A percentile compares a stretch with the other conserved stretches of the same genome.
These are phyloP conservation scores for Petunia hybrid DNA, from an alignment of 305 asterid genomes.

Conservation along the genomic window DNA sequence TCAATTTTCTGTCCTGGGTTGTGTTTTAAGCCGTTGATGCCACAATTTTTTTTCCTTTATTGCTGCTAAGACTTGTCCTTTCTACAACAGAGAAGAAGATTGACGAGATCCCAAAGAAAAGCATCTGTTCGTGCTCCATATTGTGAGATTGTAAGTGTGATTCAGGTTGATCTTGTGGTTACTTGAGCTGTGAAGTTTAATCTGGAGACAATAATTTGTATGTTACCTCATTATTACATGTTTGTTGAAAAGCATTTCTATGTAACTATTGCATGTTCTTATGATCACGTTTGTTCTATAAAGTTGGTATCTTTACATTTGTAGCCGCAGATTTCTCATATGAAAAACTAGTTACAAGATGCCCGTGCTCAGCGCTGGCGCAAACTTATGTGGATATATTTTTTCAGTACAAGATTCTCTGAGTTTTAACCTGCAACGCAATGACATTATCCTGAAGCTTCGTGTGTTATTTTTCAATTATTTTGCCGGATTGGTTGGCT, in stretches of 20 bases:
- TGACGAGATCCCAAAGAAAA: slow-evolving; percentile 65
- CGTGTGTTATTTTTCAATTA: too few species aligned
- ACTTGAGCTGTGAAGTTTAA: slow-evolving; percentile 44
- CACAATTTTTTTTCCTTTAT: background rate
- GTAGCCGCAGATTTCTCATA: slow-evolving; percentile 44
- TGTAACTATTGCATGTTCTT: slow-evolving; percentile 43
- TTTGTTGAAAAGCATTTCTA: slow-evolving; percentile 31
- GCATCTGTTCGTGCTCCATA: slow-evolving; percentile 75
- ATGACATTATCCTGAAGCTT: too few species aligned
- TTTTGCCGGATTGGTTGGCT: too few species aligned
- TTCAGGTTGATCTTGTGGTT: slow-evolving; percentile 44
- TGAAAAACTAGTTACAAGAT: background rate
- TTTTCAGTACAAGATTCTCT: too few species aligned
- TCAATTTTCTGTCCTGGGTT: background rate
- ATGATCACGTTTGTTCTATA: slow-evolving; percentile 44
- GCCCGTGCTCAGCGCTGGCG: too few species aligned
- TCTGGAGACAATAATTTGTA: slow-evolving; percentile 54
- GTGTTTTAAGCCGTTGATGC: background rate
- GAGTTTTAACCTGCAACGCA: too few species aligned
- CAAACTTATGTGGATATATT: too few species aligned
- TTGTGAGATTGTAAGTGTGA: slow-evolving; percentile 60
- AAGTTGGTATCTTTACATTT: slow-evolving; percentile 48
- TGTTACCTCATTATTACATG: slow-evolving; percentile 46
- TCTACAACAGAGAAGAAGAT: slow-evolving; percentile 73
- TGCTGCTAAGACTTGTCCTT: slow-evolving; percentile 43